A percentile compares a stretch with the other conserved stretches of the same genome.
Evolutionary conservation across 2,329 filamentous ascomycete genomes (phyloP).

Genomic region (Dryadomyces sulphureus): DNA sequence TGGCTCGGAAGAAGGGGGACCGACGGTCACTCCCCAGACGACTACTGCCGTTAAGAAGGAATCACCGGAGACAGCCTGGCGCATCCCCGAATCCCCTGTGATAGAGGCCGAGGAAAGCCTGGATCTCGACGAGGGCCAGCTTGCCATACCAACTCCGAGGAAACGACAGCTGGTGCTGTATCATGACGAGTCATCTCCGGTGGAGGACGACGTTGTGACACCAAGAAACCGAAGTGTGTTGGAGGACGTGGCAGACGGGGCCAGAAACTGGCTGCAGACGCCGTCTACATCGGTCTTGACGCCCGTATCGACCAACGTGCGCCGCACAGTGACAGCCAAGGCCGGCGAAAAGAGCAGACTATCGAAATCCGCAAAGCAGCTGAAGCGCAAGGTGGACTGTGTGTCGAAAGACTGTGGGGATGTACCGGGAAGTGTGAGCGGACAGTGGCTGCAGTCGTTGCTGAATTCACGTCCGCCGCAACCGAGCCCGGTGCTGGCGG

Average conservation of each 20-base stretch:
- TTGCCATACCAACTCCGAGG: constrained; percentile 27
- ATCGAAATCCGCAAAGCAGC: not conserved
- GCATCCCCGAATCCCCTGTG: not conserved
- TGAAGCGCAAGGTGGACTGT: constrained; percentile 7
- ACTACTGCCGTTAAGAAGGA: constrained; percentile 1
- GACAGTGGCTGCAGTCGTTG: constrained; percentile 6
- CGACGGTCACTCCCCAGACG: not conserved
- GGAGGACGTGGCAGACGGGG: too few species aligned
- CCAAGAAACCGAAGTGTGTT: not conserved
- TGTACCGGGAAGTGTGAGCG: too few species aligned
- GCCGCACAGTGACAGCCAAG: not conserved
- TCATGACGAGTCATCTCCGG: not conserved
- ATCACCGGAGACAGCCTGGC: not conserved
- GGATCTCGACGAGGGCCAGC: constrained; percentile 38
- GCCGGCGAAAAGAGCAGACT: not conserved
- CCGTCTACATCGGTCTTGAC: not conserved
- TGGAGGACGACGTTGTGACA: not conserved
- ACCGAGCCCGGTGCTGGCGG: constrained; percentile 5
- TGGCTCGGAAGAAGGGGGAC: constrained; percentile 5
- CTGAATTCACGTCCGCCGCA: constrained; percentile 8
- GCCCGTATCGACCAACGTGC: constrained; percentile 6
- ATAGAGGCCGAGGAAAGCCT: constrained; percentile 36
- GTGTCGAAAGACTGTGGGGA: constrained; percentile 3
- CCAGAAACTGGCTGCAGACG: not conserved
- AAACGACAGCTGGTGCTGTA: constrained; percentile 17